Evolutionary conservation across 352 stramenopile genomes (phyloP).

Genomic region (Globisporangium paroecandrum): DNA sequence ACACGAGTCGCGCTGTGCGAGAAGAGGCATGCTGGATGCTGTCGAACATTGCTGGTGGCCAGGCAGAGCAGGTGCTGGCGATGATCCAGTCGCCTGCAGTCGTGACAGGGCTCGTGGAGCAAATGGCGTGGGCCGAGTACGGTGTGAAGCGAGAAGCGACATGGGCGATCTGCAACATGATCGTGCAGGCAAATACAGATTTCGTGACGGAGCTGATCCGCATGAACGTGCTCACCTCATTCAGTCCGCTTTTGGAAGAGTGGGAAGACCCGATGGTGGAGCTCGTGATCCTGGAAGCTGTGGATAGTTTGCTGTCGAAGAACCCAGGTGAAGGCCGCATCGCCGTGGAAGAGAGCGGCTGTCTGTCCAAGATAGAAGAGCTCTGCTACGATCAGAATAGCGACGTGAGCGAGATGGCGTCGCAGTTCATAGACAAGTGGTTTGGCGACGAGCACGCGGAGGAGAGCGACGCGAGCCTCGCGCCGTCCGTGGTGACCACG

Average conservation of each 20-base stretch:
- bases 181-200: constrained; percentile 57
- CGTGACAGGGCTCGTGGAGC: constrained; percentile 62
- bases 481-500: constrained; percentile 42
- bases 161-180: constrained; percentile 86
- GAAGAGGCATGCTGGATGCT: constrained; percentile 88
- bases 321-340: constrained; percentile 54
- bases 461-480: constrained; percentile 42
- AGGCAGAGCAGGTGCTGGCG: constrained; percentile 67
- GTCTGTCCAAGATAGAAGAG: constrained; percentile 74
- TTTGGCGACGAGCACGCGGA: constrained; percentile 53
- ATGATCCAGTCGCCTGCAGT: constrained; percentile 74
- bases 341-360: constrained; percentile 76
- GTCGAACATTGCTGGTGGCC: constrained; percentile 77
- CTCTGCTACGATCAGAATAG: constrained; percentile 81
- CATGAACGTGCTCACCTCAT: constrained; percentile 72
- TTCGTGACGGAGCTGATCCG: constrained; percentile 64
- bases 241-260: constrained; percentile 72
- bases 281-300: constrained; percentile 78
- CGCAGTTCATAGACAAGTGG: constrained; percentile 81
- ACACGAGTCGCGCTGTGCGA: constrained; percentile 71
- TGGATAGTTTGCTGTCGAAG: constrained; percentile 72
- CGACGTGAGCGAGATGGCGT: constrained; percentile 68
- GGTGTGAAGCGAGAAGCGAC: constrained; percentile 81
- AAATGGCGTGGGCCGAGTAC: constrained; percentile 87
- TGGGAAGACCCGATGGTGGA: constrained; percentile 85